A percentile compares a stretch with the other conserved stretches of the same genome.
Conservation (phyloP, 225 moss, liverwort and hornwort genomes). For the Lunularia cruciata region DNA sequence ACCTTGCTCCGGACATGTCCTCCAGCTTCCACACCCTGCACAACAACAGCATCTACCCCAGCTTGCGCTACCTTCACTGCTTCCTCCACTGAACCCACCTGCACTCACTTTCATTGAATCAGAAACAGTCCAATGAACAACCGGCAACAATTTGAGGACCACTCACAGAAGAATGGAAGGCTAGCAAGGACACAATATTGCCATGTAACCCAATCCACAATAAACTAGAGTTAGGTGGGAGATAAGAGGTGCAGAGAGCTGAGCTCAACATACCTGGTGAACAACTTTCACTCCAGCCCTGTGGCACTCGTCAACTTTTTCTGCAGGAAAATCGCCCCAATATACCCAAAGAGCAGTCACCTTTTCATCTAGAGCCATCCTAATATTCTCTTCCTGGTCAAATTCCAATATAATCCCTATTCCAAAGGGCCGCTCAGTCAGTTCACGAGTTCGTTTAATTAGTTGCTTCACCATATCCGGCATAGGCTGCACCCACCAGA, state of each 20-base stretch:
- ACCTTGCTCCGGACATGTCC: conserved; percentile 73
- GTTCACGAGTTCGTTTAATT: conserved; percentile 66
- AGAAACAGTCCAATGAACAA: background rate
- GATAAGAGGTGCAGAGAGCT: no score
- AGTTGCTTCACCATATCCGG: conserved; percentile 60
- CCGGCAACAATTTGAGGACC: no score
- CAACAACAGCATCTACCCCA: conserved; percentile 85
- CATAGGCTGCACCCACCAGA: conserved; percentile 46
- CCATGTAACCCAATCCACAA: no score
- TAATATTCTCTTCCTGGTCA: conserved; percentile 52
- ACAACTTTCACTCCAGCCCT: conserved; percentile 74
- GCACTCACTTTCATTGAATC: conserved; percentile 10
- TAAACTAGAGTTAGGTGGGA: background rate
- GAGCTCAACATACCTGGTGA: no score
- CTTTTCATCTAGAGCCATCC: conserved; percentile 63
- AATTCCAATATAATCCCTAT: conserved; percentile 69
- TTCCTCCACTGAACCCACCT: conserved; percentile 77
- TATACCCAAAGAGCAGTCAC: conserved; percentile 64
- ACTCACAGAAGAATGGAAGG: background rate
- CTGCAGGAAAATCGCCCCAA: conserved; percentile 71
- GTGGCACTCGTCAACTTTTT: conserved; percentile 57
- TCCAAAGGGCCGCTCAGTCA: conserved; percentile 78
- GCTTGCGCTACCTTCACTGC: conserved; percentile 67
- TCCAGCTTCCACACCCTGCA: conserved; percentile 85
- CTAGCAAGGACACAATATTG: background rate